These are phyloP conservation scores for Strobilomyces dryophilus DNA, from an alignment of 768 basidiomycete species.

Conservation along the genomic window DNA sequence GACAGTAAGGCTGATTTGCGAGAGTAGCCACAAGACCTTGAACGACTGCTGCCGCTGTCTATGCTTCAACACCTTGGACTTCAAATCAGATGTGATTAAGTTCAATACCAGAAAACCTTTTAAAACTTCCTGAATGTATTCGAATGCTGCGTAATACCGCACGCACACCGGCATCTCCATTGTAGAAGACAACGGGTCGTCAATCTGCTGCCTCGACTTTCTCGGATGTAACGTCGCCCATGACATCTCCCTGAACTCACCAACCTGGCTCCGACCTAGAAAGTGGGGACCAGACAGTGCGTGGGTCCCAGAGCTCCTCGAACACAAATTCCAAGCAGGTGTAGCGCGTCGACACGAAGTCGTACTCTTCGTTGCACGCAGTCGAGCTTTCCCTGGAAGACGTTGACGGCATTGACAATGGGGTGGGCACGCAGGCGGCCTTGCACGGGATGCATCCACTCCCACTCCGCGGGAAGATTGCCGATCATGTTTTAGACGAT, in stretches of 20 bases:
- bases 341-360: too few relatives aligned
- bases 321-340: too few relatives aligned
- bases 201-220: constrained; percentile 89
- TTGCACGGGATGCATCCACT: constrained; percentile 92
- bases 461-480: constrained; percentile 91
- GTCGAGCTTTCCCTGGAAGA: constrained; percentile 94
- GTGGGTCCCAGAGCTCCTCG: too few relatives aligned
- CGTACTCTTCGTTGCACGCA: too few relatives aligned
- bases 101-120: constrained; percentile 87
- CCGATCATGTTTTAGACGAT: constrained; percentile 94
- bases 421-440: constrained; percentile 95
- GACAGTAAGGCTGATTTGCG: constrained; percentile 73
- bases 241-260: too few relatives aligned
- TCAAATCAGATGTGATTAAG: constrained; percentile 84
- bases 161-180: constrained; percentile 99
- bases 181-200: constrained; percentile 83
- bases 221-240: too few relatives aligned
- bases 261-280: too few relatives aligned
- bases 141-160: constrained; percentile 98
- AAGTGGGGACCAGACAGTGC: too few relatives aligned
- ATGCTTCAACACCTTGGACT: constrained; percentile 95
- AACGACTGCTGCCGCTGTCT: constrained; percentile 98
- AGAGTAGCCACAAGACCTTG: constrained; percentile 75
- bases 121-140: constrained; percentile 92
- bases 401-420: constrained; percentile 94